Evolutionary conservation across 2,329 filamentous ascomycete species (phyloP).

Genomic region (Xylariaceae sp.): DNA sequence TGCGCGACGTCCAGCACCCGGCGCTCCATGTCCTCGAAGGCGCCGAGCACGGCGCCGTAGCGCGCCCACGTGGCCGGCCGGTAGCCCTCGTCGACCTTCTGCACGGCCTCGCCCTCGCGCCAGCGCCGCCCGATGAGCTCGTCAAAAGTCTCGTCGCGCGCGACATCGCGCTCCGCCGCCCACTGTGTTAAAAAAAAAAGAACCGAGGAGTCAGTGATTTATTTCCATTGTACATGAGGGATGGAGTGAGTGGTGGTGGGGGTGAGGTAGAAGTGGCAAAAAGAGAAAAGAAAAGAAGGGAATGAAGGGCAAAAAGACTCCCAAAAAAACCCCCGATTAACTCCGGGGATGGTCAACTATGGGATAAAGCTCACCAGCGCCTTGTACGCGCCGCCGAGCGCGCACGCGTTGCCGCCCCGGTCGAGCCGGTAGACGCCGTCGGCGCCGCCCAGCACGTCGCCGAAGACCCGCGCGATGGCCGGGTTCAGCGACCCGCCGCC

Average conservation of each 20-base stretch:
- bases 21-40: slow-evolving; percentile 30
- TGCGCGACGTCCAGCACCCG: slow-evolving; percentile 22
- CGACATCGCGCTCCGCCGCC: too few relatives aligned
- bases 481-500: slow-evolving; percentile 86
- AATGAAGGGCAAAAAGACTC: too few relatives aligned
- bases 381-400: slow-evolving; percentile 89
- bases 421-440: slow-evolving; percentile 93
- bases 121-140: slow-evolving; percentile 77
- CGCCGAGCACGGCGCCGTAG: slow-evolving; percentile 70
- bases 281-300: too few relatives aligned
- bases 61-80: slow-evolving; percentile 62
- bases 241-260: too few relatives aligned
- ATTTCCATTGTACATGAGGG: too few relatives aligned
- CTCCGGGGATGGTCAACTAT: too few relatives aligned
- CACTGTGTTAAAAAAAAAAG: too few relatives aligned
- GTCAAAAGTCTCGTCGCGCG: slow-evolving; percentile 81
- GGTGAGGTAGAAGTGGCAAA: too few relatives aligned
- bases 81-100: slow-evolving; percentile 78
- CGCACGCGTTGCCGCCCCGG: slow-evolving; percentile 91
- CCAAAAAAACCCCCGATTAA: too few relatives aligned
- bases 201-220: too few relatives aligned
- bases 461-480: slow-evolving; percentile 77
- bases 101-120: slow-evolving; percentile 76
- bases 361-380: too few relatives aligned
- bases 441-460: slow-evolving; percentile 77